These are phyloP conservation scores for Monosporascus sp. DNA, from an alignment of 2,329 filamentous ascomycete species.

Conservation along the genomic window DNA sequence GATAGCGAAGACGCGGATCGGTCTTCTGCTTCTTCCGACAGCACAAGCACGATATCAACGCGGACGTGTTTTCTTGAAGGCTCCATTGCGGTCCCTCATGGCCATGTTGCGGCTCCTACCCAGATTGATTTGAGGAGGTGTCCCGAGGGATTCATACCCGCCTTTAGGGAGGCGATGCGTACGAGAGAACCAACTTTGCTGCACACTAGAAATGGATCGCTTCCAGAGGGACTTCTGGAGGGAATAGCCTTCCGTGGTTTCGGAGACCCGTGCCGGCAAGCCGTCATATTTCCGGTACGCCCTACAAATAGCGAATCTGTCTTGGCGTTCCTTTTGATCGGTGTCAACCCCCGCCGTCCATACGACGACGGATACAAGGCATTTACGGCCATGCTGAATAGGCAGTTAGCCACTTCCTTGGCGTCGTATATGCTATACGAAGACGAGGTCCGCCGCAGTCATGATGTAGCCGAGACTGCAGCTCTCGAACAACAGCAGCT, in stretches of 20 bases:
- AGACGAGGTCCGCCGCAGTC: constrained; percentile 53
- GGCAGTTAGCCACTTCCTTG: constrained; percentile 54
- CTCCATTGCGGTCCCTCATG: constrained; percentile 28
- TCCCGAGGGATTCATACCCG: constrained; percentile 29
- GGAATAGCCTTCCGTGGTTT: constrained; percentile 51
- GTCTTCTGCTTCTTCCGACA: constrained; percentile 28
- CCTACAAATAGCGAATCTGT: constrained; percentile 51
- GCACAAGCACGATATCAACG: constrained; percentile 31
- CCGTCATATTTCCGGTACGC: constrained; percentile 58
- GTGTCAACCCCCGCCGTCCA: constrained; percentile 56
- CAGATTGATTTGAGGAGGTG: constrained; percentile 31
- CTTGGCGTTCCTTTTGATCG: constrained; percentile 56
- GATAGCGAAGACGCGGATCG: constrained; percentile 31
- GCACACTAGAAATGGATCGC: constrained; percentile 34
- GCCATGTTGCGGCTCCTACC: constrained; percentile 26
- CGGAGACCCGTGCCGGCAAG: constrained; percentile 47
- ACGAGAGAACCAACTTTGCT: constrained; percentile 28
- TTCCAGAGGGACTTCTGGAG: constrained; percentile 47
- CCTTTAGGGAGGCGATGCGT: constrained; percentile 33
- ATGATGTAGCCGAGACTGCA: constrained; percentile 29
- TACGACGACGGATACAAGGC: constrained; percentile 60
- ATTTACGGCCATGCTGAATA: constrained; percentile 42
- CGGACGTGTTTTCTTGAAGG: constrained; percentile 32
- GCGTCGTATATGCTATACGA: constrained; percentile 62
- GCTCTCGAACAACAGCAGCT: constrained; percentile 29